phyloP scores from a whole-genome alignment of 352 stramenopile genomes.

The Globisporangium yorkense region DNA sequence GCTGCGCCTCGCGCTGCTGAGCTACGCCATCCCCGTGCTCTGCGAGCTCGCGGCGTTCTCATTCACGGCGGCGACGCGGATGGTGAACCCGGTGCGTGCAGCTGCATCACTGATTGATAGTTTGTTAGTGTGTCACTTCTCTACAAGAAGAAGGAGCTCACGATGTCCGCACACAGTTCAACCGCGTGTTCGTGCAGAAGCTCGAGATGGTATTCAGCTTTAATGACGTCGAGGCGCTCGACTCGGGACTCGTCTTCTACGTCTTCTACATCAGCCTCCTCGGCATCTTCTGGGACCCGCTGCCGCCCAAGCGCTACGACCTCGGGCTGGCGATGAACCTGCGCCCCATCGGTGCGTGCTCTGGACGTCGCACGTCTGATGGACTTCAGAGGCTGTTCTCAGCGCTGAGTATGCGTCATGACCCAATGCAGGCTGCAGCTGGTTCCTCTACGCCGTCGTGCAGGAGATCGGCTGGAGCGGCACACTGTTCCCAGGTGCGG shows the following conservation, averaged over 20 bases:
- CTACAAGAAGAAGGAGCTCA: not conserved
- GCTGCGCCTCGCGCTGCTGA: constrained; percentile 67
- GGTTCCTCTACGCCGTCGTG: constrained; percentile 75
- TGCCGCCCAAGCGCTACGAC: constrained; percentile 76
- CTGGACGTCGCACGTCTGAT: not conserved
- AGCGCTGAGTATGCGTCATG: not conserved
- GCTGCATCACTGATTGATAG: no score
- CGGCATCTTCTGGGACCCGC: constrained; percentile 82
- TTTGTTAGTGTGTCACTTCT: not conserved
- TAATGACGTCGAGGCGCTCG: constrained; percentile 79
- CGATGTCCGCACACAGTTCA: constrained; percentile 41
- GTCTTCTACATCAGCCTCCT: constrained; percentile 81
- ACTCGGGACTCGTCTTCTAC: constrained; percentile 85
- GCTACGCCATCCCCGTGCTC: constrained; percentile 76
- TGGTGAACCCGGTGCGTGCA: constrained; percentile 76
- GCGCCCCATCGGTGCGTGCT: constrained; percentile 46
- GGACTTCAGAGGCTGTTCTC: not conserved
- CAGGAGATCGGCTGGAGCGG: constrained; percentile 86
- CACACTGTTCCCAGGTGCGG: constrained; percentile 77
- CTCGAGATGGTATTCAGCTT: constrained; percentile 87
- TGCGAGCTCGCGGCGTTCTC: constrained; percentile 83
- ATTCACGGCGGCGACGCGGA: constrained; percentile 79
- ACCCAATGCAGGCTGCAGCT: constrained; percentile 59
- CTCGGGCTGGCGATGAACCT: constrained; percentile 66
- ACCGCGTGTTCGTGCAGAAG: constrained; percentile 77